phyloP scores from a whole-genome alignment of 164 flowering plant species.

The Piper longum region DNA sequence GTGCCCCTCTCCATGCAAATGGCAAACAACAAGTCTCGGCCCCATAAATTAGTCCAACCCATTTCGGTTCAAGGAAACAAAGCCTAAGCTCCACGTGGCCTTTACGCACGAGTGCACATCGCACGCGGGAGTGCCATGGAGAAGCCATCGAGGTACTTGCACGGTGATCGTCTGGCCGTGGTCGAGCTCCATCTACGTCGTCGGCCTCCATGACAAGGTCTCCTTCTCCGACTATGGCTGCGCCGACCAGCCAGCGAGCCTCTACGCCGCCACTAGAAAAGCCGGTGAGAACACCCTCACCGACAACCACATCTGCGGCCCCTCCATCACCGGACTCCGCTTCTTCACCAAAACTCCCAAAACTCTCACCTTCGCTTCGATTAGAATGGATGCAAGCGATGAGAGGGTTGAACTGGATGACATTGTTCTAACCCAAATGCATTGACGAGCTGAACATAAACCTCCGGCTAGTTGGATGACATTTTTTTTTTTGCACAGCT shows the following conservation, averaged over 20 bases:
- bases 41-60: too few species aligned
- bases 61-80: too few species aligned
- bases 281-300: conserved; percentile 17
- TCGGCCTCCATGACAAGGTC: conserved; percentile 13
- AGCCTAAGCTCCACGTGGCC: conserved; percentile 1
- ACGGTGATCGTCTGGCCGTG: conserved; percentile 13
- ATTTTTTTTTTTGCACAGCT: too few species aligned
- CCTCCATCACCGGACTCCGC: conserved; percentile 11
- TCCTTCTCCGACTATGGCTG: conserved; percentile 12
- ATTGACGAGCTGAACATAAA: too few species aligned
- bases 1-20: too few species aligned
- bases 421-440: too few species aligned
- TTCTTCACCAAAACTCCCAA: too few species aligned
- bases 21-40: too few species aligned
- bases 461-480: too few species aligned
- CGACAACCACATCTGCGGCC: conserved; percentile 15
- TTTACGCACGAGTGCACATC: conserved; percentile 15
- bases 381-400: too few species aligned
- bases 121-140: conserved; percentile 15
- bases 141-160: conserved; percentile 10
- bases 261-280: conserved; percentile 13
- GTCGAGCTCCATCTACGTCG: conserved; percentile 9
- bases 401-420: too few species aligned
- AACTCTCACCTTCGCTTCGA: conserved; percentile 5
- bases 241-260: conserved; percentile 11